Evolutionary conservation across 805 yeast genomes (phyloP), one percentile per base, ranked within the genome.

Genomic region (Lipomyces yamadae): DNA sequence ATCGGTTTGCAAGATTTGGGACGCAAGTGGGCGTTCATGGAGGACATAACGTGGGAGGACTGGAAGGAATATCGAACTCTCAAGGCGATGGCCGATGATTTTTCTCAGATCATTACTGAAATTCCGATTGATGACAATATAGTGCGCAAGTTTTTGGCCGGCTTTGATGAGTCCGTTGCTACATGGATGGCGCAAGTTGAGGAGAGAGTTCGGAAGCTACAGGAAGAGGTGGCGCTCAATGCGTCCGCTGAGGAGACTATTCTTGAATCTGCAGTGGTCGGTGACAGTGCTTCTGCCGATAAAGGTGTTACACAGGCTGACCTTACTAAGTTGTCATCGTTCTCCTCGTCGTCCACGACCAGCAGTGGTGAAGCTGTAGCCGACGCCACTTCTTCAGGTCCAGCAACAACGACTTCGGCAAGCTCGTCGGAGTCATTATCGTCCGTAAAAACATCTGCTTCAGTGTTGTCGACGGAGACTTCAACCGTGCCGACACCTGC

Each of bases 1-100:
- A 58, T 67, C 15, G 70, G 71, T 33, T 56, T 68, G 32, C 70
- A 59, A 15, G 71, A 68, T 35, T 58, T 68, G n/a, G 70, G 66
- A 13, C 64, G 67, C 6, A 68, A 66, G 32, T 68, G 71, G 71
- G 67, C 71, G 4, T 56, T 60, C 8, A 62, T 60, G 61, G 71
- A 66, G 52, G 67, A 61, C 24, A 61, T 68, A 10, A 66, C 71
- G 18, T 68, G 71, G 71, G 35, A 54, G 37, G 71, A 68, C 42
- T 68, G 71, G 71, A 65, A 67, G 53, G 69, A 68, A 50, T 68
- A 66, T 30, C 56, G 60, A 54, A 8, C 30, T 33, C 64, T 68
- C 30, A 39, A 59, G 24, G 58, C 67, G 11, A 64, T 58, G 56
- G 70, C 66, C 10, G 65, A 64, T 15, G 71, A 66, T 35, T 68